These are phyloP conservation scores for Chenopodium berlandieri DNA, from an alignment of 148 eudicot genomes.

Conservation along the genomic window DNA sequence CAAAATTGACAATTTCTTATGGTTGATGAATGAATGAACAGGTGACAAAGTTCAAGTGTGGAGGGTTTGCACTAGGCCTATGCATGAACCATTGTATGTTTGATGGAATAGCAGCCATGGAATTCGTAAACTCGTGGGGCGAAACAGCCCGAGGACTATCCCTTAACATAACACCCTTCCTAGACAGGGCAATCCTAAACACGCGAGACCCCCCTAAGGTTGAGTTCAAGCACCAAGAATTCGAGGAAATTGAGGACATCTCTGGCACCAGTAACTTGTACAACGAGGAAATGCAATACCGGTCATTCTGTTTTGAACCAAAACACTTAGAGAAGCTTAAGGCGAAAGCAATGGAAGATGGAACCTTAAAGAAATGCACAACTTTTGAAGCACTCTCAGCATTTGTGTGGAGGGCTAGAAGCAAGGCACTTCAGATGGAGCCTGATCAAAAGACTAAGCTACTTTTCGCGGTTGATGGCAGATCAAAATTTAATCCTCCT, in stretches of 20 bases:
- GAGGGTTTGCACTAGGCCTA: constrained; percentile 51
- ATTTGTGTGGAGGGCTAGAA: constrained; percentile 58
- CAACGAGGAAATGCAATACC: constrained; percentile 34
- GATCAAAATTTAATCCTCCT: constrained; percentile 41
- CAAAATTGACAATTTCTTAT: too few relatives aligned
- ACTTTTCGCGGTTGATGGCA: constrained; percentile 55
- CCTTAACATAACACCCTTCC: constrained; percentile 34
- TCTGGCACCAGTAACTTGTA: constrained; percentile 28
- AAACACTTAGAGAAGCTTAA: constrained; percentile 35
- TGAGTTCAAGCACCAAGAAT: constrained; percentile 49
- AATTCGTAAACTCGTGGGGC: constrained; percentile 59
- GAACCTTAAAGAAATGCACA: constrained; percentile 34
- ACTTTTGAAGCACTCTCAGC: constrained; percentile 53
- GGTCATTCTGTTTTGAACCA: constrained; percentile 43
- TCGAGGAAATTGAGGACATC: constrained; percentile 38
- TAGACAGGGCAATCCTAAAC: constrained; percentile 41
- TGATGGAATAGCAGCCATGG: constrained; percentile 54
- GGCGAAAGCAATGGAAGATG: constrained; percentile 40
- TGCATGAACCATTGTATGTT: constrained; percentile 50
- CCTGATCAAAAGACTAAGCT: constrained; percentile 47
- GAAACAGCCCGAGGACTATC: constrained; percentile 50
- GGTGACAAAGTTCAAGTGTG: constrained; percentile 65
- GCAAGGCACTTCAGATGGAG: constrained; percentile 34
- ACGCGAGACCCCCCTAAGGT: constrained; percentile 45
- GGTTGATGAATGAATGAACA: constrained; percentile 12